These are phyloP conservation scores for Globisporangium cylindrosporum DNA, from an alignment of 352 stramenopile genomes.

Conservation along the genomic window DNA sequence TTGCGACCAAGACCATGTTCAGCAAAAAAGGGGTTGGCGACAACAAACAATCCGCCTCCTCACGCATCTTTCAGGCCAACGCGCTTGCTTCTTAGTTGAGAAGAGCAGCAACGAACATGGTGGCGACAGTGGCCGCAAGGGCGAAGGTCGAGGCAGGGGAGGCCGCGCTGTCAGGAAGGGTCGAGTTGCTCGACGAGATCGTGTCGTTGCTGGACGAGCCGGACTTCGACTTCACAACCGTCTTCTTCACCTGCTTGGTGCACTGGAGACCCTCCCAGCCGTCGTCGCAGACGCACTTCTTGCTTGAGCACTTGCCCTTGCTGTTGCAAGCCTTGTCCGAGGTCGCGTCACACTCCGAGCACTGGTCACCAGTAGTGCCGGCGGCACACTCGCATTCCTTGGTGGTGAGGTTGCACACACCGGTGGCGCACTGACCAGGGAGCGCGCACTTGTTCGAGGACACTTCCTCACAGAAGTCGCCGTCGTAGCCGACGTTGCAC, in stretches of 20 bases:
- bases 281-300: conserved; percentile 50
- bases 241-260: conserved; percentile 59
- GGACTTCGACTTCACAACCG: conserved; percentile 15
- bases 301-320: conserved; percentile 56
- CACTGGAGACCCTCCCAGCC: conserved; percentile 69
- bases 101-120: conserved; percentile 31
- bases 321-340: conserved; percentile 55
- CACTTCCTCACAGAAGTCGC: conserved; percentile 49
- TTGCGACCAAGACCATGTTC: neutral
- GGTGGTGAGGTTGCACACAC: conserved; percentile 67
- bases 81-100: conserved; percentile 11
- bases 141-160: conserved; percentile 21
- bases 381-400: conserved; percentile 59
- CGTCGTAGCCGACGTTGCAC: conserved; percentile 76
- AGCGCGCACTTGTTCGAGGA: conserved; percentile 75
- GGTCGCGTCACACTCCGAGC: conserved; percentile 62
- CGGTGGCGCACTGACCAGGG: conserved; percentile 62
- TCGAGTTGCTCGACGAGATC: conserved; percentile 14
- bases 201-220: conserved; percentile 16
- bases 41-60: neutral
- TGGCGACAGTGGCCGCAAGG: conserved; percentile 26
- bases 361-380: conserved; percentile 68
- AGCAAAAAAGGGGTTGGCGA: conserved; percentile 1
- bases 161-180: conserved; percentile 20
- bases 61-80: neutral